These are phyloP conservation scores for Phytophthora pluvialis DNA, from an alignment of 352 stramenopile species.

Conservation along the genomic window DNA sequence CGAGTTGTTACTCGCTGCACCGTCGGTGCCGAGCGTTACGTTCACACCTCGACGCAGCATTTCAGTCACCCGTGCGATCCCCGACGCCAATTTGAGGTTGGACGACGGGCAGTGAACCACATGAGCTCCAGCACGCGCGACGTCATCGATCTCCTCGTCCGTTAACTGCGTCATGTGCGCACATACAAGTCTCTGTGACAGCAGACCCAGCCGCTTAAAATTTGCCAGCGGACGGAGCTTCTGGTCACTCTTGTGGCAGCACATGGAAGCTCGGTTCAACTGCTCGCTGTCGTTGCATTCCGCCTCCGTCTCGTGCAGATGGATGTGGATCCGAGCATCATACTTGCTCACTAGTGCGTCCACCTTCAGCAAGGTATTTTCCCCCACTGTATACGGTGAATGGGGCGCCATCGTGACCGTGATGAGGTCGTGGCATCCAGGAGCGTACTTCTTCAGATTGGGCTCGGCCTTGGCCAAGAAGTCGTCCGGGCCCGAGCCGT, in stretches of 20 bases:
- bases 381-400: slow-evolving; percentile 85
- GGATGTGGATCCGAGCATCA: slow-evolving; percentile 82
- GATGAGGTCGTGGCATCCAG: slow-evolving; percentile 59
- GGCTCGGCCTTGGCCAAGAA: slow-evolving; percentile 76
- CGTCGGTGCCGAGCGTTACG: slow-evolving; percentile 88
- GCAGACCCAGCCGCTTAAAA: slow-evolving; percentile 75
- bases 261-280: slow-evolving; percentile 70
- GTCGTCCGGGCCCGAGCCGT: slow-evolving; percentile 59
- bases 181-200: slow-evolving; percentile 70
- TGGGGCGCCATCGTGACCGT: slow-evolving; percentile 75
- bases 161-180: slow-evolving; percentile 89
- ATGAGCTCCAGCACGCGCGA: slow-evolving; percentile 55
- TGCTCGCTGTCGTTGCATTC: slow-evolving; percentile 84
- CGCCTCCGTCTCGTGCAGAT: slow-evolving; percentile 86
- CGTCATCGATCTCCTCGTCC: slow-evolving; percentile 76
- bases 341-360: slow-evolving; percentile 52
- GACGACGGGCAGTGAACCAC: slow-evolving; percentile 92
- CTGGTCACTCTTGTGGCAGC: slow-evolving; percentile 80
- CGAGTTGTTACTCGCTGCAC: slow-evolving; percentile 88
- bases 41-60: slow-evolving; percentile 85
- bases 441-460: slow-evolving; percentile 68
- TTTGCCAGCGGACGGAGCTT: slow-evolving; percentile 81
- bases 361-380: slow-evolving; percentile 56
- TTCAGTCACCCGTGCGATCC: slow-evolving; percentile 78
- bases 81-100: slow-evolving; percentile 90